Evolutionary conservation across 2,329 filamentous ascomycete species (phyloP), one percentile per base, ranked within the genome.

Genomic region (Aspergillus ustus): DNA sequence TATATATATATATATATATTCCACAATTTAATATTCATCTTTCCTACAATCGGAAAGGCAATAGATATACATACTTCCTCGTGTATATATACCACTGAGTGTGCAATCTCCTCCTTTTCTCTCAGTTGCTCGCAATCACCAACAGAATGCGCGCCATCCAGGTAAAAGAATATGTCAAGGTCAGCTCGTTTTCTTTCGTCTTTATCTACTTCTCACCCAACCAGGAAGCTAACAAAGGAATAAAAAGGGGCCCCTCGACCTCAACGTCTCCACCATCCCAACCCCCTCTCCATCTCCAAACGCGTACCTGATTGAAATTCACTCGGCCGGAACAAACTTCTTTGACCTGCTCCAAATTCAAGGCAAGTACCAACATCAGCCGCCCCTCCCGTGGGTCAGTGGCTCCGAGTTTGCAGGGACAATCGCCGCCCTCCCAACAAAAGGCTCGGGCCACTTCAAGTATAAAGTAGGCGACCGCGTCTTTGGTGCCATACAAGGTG

Each of bases 271-370:
- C 19, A 83, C 87, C 22, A 85, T 97, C 15, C 88, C 92, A 19
- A 91, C 93, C 57, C 93, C 92, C 0, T 80, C 81, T 1, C 91
- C 93, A 1, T 82, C 84, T 8, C 78, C 87, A 34, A 82, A 91
- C 72, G 87, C 97, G 80, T 98, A 97, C 76, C 84, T 96, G 66
- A 91, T 98, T 74, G 86, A 89, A 72, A 91, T 98, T 71, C 91
- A 92, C 78, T 92, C 94, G 51, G 86, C 91, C 0, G 94, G 92
- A 20, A 91, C 92, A 71, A 98, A 98, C 81, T 98, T 98, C 85
- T 98, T 97, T 82, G 94, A 98, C 76, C 90, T 97, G 61, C 87
- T 98, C 58, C 94, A 98, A 75, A 92, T 97, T 73, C 90, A 92
- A 73, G 94, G 94, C 60, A 96, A 96, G 85, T 98, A 98, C 80